Evolutionary conservation across 495 filamentous ascomycete genomes (phyloP).

Genomic region (Xylaria bambusicola): DNA sequence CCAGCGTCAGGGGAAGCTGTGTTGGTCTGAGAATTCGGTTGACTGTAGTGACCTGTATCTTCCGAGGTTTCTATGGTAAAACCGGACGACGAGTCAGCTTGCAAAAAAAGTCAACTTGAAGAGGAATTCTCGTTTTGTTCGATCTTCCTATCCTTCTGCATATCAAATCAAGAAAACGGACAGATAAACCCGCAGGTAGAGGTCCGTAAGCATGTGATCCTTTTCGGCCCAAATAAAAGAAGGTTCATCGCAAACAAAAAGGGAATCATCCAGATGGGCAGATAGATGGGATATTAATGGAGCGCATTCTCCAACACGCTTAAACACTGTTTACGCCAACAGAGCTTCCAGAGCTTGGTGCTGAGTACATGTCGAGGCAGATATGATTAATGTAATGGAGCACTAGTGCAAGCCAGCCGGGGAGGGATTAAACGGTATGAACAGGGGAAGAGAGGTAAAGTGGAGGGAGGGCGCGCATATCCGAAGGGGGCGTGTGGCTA

Average conservation of each 20-base stretch:
- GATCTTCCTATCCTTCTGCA: too few species aligned
- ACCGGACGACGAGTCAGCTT: too few species aligned
- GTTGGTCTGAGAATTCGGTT: conserved; percentile 17
- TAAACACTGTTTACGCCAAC: conserved; percentile 28
- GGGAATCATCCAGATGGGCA: conserved; percentile 26
- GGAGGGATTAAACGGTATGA: conserved; percentile 33
- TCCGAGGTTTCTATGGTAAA: conserved; percentile 21
- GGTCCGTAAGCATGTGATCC: too few species aligned
- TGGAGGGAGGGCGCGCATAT: conserved; percentile 2
- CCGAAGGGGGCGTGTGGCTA: not conserved
- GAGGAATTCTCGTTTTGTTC: too few species aligned
- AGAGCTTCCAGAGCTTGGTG: conserved; percentile 37
- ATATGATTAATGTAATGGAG: conserved; percentile 34
- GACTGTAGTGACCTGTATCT: conserved; percentile 16
- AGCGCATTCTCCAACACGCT: conserved; percentile 31
- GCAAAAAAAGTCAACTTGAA: too few species aligned
- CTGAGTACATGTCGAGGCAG: conserved; percentile 30
- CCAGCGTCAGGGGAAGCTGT: conserved; percentile 11
- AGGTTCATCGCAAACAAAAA: too few species aligned
- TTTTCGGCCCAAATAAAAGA: too few species aligned
- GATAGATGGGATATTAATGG: conserved; percentile 33
- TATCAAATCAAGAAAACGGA: too few species aligned
- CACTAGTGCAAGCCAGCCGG: conserved; percentile 18
- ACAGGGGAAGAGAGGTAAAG: conserved; percentile 21
- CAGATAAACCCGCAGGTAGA: too few species aligned